These are phyloP conservation scores for Aureobasidium leucospermi DNA, from an alignment of 2,329 filamentous ascomycete genomes.

Conservation along the genomic window DNA sequence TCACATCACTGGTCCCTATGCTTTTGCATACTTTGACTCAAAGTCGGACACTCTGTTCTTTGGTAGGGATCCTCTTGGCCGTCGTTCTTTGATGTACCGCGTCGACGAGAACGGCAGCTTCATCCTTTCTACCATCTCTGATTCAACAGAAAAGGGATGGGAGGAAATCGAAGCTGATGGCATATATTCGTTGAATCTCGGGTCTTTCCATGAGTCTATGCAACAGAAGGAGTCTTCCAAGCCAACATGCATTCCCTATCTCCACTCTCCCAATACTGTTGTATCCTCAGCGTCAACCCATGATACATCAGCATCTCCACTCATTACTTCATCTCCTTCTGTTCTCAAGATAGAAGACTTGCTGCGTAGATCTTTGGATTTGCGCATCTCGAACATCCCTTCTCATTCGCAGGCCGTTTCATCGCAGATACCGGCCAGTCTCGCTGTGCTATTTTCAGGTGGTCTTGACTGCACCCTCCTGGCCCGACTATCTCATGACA, in stretches of 20 bases:
- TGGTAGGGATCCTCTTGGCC: slow-evolving; percentile 78
- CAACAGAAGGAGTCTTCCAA: not conserved
- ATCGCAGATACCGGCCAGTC: slow-evolving; percentile 33
- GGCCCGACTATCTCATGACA: slow-evolving; percentile 70
- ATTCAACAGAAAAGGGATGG: slow-evolving; percentile 51
- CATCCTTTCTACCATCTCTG: slow-evolving; percentile 64
- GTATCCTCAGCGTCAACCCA: not conserved
- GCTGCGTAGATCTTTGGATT: slow-evolving; percentile 22
- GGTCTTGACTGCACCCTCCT: slow-evolving; percentile 88
- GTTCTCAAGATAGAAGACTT: slow-evolving; percentile 13
- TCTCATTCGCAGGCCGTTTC: slow-evolving; percentile 18
- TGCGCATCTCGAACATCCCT: slow-evolving; percentile 55
- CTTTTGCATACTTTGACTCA: slow-evolving; percentile 76
- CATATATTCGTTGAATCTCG: slow-evolving; percentile 61
- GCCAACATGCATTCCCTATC: not conserved
- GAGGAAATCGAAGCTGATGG: slow-evolving; percentile 78
- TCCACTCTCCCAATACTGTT: not conserved
- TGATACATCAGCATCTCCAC: not conserved
- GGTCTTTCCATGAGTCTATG: not conserved
- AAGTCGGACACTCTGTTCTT: slow-evolving; percentile 60
- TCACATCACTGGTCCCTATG: slow-evolving; percentile 62
- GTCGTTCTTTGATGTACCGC: slow-evolving; percentile 66
- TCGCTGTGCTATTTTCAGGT: slow-evolving; percentile 87
- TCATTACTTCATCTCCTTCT: not conserved
- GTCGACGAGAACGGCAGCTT: slow-evolving; percentile 46